Base-by-base conservation (phyloP, 108 stramenopile genomes). In the Cyclotella cryptica region DNA sequence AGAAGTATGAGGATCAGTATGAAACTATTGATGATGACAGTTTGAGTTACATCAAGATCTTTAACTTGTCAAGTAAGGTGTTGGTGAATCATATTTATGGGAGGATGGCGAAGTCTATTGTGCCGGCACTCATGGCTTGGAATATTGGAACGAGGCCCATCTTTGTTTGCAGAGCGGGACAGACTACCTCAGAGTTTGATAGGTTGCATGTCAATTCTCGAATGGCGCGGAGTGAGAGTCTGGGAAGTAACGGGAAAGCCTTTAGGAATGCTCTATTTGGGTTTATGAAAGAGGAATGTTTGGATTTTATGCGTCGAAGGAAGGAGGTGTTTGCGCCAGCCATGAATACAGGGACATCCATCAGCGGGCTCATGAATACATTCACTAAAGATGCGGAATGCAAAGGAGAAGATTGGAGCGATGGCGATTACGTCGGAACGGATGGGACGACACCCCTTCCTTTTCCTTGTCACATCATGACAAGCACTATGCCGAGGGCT, bases 21-120 rank as follows among this genome's bases (percentile, higher is more conserved):
- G 96, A 98, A 68, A 92, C 97, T 0, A 92, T 98, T 43, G 91
- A 87, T 19, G 98, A 98, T 80, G 96, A 96, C 77, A 90, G 89
- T 17, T 78, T 93, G 61, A 87, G 89, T 49, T 98, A 97, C 82
- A 97, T 98, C 80, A 98, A 99, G 76, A 87, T 98, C 51, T 92
- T 88, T 75, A 96, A 99, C 78, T 77, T 94, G 13, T 96, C 96
- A 2, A 83, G 88, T 19, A 93, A 96, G 67, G 66, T 99, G 53
- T 74, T 91, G 53, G 79, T 78, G 52, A 87, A 84, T 66, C 79
- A 87, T 39, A 87, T 87, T 21, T 87, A 84, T 60, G 92, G 95
- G 26, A 83, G 95, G n/a, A 93, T 96, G 92, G 89, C 95, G 22
- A 96, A 96, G 76, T 75, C 85, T 0, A 91, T 96, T 70, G 90